Evolutionary conservation across 1,284 basidiomycete genomes (phyloP).

Genomic region (Apiotrichum sp.): DNA sequence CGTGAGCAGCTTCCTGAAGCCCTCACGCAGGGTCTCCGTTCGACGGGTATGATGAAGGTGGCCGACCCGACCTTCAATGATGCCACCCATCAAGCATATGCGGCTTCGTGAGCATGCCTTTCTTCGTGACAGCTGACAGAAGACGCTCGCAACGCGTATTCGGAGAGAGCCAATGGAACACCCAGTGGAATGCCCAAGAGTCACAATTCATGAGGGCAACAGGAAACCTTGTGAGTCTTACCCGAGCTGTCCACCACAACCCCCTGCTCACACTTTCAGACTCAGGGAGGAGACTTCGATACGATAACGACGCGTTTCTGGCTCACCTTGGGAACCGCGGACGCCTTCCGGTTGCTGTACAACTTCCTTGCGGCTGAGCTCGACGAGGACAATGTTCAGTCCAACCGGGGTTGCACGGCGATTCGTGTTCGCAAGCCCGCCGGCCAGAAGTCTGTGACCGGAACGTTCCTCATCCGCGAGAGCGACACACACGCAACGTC

Average conservation of each 20-base stretch:
- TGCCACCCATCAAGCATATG: conserved; percentile 32
- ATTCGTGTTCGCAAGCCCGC: conserved; percentile 35
- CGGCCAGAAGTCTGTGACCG: conserved; percentile 33
- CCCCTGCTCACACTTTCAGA: conserved; percentile 18
- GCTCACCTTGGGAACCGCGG: conserved; percentile 25
- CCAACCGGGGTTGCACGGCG: conserved; percentile 1
- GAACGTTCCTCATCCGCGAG: conserved; percentile 24
- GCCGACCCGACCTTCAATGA: conserved; percentile 53
- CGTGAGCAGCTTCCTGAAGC: conserved; percentile 60
- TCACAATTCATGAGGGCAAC: conserved; percentile 45
- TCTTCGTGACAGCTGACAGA: background rate
- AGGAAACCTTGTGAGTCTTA: conserved; percentile 39
- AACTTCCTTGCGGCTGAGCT: conserved; percentile 23
- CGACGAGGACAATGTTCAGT: conserved; percentile 23
- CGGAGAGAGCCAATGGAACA: conserved; percentile 29
- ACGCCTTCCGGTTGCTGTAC: conserved; percentile 28
- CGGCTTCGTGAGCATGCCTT: conserved; percentile 22
- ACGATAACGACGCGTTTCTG: conserved; percentile 42
- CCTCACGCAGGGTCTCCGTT: conserved; percentile 61
- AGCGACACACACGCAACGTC: conserved; percentile 32
- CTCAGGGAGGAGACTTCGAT: conserved; percentile 39
- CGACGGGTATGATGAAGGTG: conserved; percentile 60
- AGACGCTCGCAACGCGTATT: conserved; percentile 36
- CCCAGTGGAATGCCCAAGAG: conserved; percentile 40
- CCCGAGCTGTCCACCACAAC: background rate